These are phyloP conservation scores for Fusarium xyrophilum DNA, from an alignment of 2,329 filamentous ascomycete species.

Conservation along the genomic window DNA sequence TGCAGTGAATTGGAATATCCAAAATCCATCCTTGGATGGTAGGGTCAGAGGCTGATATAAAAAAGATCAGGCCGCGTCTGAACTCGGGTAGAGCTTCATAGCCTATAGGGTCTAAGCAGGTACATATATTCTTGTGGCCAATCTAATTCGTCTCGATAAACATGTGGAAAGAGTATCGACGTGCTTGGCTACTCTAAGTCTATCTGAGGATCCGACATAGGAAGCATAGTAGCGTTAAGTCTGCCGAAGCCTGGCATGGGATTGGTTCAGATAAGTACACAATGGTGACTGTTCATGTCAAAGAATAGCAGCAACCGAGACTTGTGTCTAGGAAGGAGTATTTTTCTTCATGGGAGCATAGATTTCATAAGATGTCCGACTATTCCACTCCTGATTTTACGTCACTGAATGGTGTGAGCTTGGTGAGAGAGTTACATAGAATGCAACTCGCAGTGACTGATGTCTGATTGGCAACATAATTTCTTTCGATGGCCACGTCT, in stretches of 20 bases:
- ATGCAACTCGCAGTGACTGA: neutral
- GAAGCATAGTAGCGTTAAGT: neutral
- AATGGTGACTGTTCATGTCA: neutral
- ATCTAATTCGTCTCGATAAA: neutral
- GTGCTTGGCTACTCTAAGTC: neutral
- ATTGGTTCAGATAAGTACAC: neutral
- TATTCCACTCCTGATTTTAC: neutral
- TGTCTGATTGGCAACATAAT: neutral
- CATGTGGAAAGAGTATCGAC: neutral
- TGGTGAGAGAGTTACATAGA: neutral
- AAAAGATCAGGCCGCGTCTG: too few species aligned
- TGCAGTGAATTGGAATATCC: neutral
- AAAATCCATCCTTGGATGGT: neutral
- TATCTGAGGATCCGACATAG: neutral
- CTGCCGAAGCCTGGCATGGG: neutral
- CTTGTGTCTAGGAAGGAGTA: neutral
- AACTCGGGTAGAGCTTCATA: too few species aligned
- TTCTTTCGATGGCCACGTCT: neutral
- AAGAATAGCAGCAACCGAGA: neutral
- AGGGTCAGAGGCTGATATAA: too few species aligned
- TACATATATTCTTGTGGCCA: too few species aligned
- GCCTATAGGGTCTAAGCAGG: too few species aligned
- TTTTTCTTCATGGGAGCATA: neutral
- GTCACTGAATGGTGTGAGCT: neutral
- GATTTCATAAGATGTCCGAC: neutral